Evolutionary conservation across 2,329 filamentous ascomycete genomes (phyloP).

Genomic region (Nemania sp.): DNA sequence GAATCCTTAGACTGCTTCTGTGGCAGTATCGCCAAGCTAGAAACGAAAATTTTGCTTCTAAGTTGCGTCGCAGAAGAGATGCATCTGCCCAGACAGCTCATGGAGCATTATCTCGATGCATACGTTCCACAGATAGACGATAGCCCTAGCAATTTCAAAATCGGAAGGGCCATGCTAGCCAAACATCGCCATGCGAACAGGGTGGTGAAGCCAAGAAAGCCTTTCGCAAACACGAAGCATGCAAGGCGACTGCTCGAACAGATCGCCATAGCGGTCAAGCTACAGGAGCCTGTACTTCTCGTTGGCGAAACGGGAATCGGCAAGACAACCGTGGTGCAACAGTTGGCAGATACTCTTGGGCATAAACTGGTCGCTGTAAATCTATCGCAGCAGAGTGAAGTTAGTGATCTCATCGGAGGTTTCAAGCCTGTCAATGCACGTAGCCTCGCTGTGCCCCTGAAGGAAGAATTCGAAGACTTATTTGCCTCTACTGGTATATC

Average conservation of each 20-base stretch:
- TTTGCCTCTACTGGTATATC: conserved; percentile 87
- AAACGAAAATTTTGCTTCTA: conserved; percentile 63
- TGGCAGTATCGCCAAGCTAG: conserved; percentile 71
- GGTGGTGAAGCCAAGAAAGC: conserved; percentile 57
- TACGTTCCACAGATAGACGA: conserved; percentile 73
- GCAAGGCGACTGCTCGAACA: conserved; percentile 86
- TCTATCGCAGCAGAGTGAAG: conserved; percentile 96
- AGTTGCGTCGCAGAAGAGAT: conserved; percentile 81
- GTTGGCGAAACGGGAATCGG: conserved; percentile 99
- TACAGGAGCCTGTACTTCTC: conserved; percentile 85
- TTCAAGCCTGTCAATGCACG: conserved; percentile 95
- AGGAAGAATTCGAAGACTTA: conserved; percentile 90
- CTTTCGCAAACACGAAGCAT: conserved; percentile 87
- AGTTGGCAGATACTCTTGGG: conserved; percentile 80
- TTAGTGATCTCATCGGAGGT: conserved; percentile 90
- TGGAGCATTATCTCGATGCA: conserved; percentile 74
- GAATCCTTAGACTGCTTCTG: conserved; percentile 93
- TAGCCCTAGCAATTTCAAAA: conserved; percentile 57
- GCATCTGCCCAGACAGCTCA: conserved; percentile 80
- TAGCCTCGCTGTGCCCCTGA: conserved; percentile 82
- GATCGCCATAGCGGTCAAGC: conserved; percentile 78
- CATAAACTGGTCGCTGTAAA: conserved; percentile 92
- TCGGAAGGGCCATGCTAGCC: conserved; percentile 68
- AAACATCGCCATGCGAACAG: conserved; percentile 59
- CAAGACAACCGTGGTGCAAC: conserved; percentile 95